Evolutionary conservation across 2,329 filamentous ascomycete species (phyloP).

Genomic region (Lachnellula willkommii): DNA sequence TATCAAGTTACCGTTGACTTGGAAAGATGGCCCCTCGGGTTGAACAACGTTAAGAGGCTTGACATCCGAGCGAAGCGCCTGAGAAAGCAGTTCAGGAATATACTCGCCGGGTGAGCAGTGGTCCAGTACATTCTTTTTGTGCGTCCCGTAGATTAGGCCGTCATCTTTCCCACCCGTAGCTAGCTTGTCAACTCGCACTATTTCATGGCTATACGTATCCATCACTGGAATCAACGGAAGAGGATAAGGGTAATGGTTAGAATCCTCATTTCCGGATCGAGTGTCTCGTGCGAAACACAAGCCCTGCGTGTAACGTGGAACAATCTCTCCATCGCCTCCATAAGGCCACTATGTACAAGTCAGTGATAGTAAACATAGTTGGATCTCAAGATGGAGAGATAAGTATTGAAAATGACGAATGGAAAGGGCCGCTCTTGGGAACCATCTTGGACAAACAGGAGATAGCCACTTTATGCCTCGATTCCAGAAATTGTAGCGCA

Average conservation of each 20-base stretch:
- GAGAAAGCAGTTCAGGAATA: slow-evolving; percentile 36
- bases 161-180: slow-evolving; percentile 36
- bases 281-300: slow-evolving; percentile 47
- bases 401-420: slow-evolving; percentile 8
- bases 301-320: slow-evolving; percentile 47
- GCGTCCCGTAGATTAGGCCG: slow-evolving; percentile 38
- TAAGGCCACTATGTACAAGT: slow-evolving; percentile 44
- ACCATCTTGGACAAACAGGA: background rate
- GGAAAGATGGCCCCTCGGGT: slow-evolving; percentile 57
- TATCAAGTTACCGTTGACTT: slow-evolving; percentile 38
- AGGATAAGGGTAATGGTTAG: slow-evolving; percentile 47
- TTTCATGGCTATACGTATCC: slow-evolving; percentile 41
- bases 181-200: slow-evolving; percentile 45
- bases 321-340: slow-evolving; percentile 45
- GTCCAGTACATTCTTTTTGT: slow-evolving; percentile 40
- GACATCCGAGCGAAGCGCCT: slow-evolving; percentile 39
- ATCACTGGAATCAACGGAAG: slow-evolving; percentile 44
- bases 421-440: background rate
- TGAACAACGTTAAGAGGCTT: slow-evolving; percentile 59
- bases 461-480: no score
- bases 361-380: background rate
- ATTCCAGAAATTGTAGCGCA: no score
- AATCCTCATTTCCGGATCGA: slow-evolving; percentile 12
- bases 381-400: background rate
- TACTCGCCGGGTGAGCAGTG: slow-evolving; percentile 34